These are phyloP conservation scores for Neurospora tetrasperma DNA, from an alignment of 495 filamentous ascomycete genomes.

Conservation along the genomic window DNA sequence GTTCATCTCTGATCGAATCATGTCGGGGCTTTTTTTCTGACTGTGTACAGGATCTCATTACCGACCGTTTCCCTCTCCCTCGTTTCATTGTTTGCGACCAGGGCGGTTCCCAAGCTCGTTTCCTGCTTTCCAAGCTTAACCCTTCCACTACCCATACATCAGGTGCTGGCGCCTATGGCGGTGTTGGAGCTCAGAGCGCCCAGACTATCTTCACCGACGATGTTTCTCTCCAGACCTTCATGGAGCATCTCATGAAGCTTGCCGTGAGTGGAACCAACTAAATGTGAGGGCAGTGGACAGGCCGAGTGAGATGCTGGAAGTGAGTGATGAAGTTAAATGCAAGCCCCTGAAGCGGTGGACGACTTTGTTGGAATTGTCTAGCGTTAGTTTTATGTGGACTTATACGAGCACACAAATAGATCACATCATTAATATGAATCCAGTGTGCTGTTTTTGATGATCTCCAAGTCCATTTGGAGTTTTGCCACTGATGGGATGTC, in stretches of 20 bases:
- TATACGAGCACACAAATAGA: slow-evolving; percentile 10
- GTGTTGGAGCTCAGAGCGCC: slow-evolving; percentile 71
- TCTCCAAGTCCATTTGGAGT: not conserved
- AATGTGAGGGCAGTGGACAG: slow-evolving; percentile 1
- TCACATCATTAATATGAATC: not conserved
- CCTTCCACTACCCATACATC: slow-evolving; percentile 97
- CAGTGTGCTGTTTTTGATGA: not conserved
- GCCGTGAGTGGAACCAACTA: slow-evolving; percentile 50
- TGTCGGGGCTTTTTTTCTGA: slow-evolving; percentile 7
- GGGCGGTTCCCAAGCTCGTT: slow-evolving; percentile 94
- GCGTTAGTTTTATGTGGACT: slow-evolving; percentile 17
- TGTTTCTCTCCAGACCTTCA: slow-evolving; percentile 96
- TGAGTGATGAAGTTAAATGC: not conserved
- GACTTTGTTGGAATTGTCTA: slow-evolving; percentile 13
- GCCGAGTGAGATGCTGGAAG: not conserved
- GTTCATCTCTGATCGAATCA: not conserved
- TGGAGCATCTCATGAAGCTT: slow-evolving; percentile 98
- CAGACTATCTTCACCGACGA: slow-evolving; percentile 99
- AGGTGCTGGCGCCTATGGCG: slow-evolving; percentile 68
- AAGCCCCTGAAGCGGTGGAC: not conserved
- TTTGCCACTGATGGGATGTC: not conserved
- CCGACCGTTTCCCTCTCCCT: slow-evolving; percentile 93
- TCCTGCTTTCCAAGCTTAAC: slow-evolving; percentile 95
- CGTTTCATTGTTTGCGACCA: slow-evolving; percentile 99
- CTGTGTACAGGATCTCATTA: slow-evolving; percentile 73